Evolutionary conservation across 345 rosid species (phyloP).

Genomic region (Brassica napus): Da-Ae NC_063440.1:12311501-12312000

Average conservation of each 20-base stretch:
- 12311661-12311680: conserved; percentile 74
- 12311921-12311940: conserved; percentile 71
- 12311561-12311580: conserved; percentile 22
- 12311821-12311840: conserved; percentile 38
- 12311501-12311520: conserved; percentile 88
- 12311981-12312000: neutral
- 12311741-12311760: conserved; percentile 39
- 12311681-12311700: conserved; percentile 51
- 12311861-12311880: conserved; percentile 49
- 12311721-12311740: conserved; percentile 45
- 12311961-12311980: conserved; percentile 44
- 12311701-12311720: conserved; percentile 43
- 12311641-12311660: conserved; percentile 85
- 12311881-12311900: conserved; percentile 50
- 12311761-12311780: conserved; percentile 43
- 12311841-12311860: conserved; percentile 39
- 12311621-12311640: conserved; percentile 95
- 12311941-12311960: conserved; percentile 76
- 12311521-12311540: conserved; percentile 79
- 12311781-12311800: conserved; percentile 34
- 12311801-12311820: conserved; percentile 16
- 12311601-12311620: conserved; percentile 90
- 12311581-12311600: neutral
- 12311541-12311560: conserved; percentile 10
- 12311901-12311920: conserved; percentile 58